Conservation (phyloP, 2,329 filamentous ascomycete species). For the Helicocarpus griseus region DNA sequence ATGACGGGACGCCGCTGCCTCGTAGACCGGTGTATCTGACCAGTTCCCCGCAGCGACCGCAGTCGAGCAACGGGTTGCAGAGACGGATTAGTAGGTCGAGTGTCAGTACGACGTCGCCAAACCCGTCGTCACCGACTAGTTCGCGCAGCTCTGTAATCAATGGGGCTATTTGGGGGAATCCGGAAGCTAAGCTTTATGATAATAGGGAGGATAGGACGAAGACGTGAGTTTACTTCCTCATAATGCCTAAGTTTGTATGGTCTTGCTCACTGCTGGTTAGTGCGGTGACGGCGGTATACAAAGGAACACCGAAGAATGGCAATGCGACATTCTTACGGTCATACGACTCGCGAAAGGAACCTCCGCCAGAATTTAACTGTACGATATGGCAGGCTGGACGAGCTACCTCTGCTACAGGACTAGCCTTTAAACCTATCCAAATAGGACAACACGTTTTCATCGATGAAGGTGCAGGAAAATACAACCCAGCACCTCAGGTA, state of each 20-base stretch:
- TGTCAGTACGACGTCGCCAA: conserved; percentile 68
- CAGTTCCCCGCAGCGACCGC: not conserved
- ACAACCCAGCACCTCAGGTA: conserved; percentile 77
- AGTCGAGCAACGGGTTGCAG: conserved; percentile 29
- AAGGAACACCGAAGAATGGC: conserved; percentile 61
- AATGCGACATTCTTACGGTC: conserved; percentile 71
- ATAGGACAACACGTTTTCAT: conserved; percentile 91
- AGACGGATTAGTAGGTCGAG: conserved; percentile 72
- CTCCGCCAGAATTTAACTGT: conserved; percentile 82
- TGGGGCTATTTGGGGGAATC: conserved; percentile 58
- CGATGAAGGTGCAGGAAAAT: conserved; percentile 83
- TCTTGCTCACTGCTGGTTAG: conserved; percentile 38
- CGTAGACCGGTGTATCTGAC: not conserved
- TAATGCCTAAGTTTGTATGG: conserved; percentile 1
- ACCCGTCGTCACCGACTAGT: conserved; percentile 47
- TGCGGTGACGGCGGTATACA: conserved; percentile 83
- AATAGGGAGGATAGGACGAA: conserved; percentile 76
- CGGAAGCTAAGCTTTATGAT: conserved; percentile 82
- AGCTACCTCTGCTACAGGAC: conserved; percentile 80
- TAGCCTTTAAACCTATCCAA: conserved; percentile 92
- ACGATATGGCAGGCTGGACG: conserved; percentile 95
- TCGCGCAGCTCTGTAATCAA: conserved; percentile 40
- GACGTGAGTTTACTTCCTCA: conserved; percentile 52
- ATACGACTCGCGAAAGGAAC: conserved; percentile 89
- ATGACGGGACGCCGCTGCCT: conserved; percentile 46